A percentile compares a stretch with the other conserved stretches of the same genome.
phyloP scores from a whole-genome alignment of 2,329 filamentous ascomycete genomes.

The Penicillium hordei region DNA sequence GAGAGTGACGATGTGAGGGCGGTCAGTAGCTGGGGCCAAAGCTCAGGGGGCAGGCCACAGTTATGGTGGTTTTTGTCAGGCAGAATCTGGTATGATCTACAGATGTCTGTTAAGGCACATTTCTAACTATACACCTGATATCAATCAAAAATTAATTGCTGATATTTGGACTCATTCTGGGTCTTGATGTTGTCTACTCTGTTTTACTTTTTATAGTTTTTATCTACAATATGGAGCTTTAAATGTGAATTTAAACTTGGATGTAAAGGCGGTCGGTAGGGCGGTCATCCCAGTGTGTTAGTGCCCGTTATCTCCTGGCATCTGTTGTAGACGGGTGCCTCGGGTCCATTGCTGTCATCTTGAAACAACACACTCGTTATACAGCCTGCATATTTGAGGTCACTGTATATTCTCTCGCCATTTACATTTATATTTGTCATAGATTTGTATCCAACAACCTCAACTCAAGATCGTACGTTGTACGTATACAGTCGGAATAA shows the following conservation, averaged over 20 bases:
- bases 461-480: neutral
- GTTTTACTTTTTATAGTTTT: neutral
- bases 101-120: too few relatives aligned
- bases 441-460: neutral
- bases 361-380: neutral
- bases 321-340: neutral
- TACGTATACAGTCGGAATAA: conserved; percentile 32
- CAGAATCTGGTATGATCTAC: neutral
- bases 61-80: neutral
- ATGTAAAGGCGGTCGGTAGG: neutral
- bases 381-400: neutral
- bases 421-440: neutral
- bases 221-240: neutral
- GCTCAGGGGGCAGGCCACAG: conserved; percentile 26
- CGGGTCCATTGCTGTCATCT: neutral
- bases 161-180: too few relatives aligned
- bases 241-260: neutral
- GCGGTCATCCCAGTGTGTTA: neutral
- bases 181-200: fast-evolving
- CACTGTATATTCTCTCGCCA: neutral
- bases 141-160: too few relatives aligned
- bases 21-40: conserved; percentile 24
- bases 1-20: conserved; percentile 20
- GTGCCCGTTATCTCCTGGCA: neutral
- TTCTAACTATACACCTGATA: too few relatives aligned